Evolutionary conservation across 805 yeast species (phyloP), one percentile per base, ranked within the genome.

Genomic region (Alloascoidea africana): DNA sequence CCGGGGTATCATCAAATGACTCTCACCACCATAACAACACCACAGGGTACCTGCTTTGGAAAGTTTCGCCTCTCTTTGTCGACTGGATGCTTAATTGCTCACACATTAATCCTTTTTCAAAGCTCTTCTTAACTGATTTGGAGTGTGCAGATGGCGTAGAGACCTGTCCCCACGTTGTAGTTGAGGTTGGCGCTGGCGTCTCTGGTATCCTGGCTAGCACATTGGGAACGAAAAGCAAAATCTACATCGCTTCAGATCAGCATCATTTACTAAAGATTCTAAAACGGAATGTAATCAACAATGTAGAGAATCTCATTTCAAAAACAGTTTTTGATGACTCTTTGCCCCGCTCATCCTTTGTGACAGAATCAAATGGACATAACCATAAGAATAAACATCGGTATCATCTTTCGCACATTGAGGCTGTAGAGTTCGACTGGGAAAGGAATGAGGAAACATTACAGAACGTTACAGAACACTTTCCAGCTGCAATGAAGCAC

Each of bases 41-140:
- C 4, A 70, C 77, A 0, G 80, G 80, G 14, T 73, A 63, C 45
- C 60, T 72, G 3, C 56, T 73, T 32, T 73, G 80, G 80, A 55
- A 56, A 23, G 51, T 68, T 1, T 58, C 69, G 2, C 54, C 59
- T 2, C 47, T 54, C 2, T 52, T 73, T 17, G 57, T 59, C 1
- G 63, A 68, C 34, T 73, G 79, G 78, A 34, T 70, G 2, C 8
- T 61, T 14, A 43, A 48, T 13, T 45, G 47, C 8, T 18, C 35
- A 0, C 38, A 38, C 30, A 23, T 23, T 15, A 53, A 61, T 36
- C 65, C 65, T 1, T 47, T 62, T 14, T 23, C 38, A 5, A 16
- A 17, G n/a, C n/a, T 23, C 5, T 14, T 36, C 8, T 5, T 11
- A 2, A 33, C 36, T 8, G 36, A 17, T 8, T 14, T 8, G 5